phyloP scores from a whole-genome alignment of 1,284 basidiomycete species.

The Rhizoctonia solani region DNA sequence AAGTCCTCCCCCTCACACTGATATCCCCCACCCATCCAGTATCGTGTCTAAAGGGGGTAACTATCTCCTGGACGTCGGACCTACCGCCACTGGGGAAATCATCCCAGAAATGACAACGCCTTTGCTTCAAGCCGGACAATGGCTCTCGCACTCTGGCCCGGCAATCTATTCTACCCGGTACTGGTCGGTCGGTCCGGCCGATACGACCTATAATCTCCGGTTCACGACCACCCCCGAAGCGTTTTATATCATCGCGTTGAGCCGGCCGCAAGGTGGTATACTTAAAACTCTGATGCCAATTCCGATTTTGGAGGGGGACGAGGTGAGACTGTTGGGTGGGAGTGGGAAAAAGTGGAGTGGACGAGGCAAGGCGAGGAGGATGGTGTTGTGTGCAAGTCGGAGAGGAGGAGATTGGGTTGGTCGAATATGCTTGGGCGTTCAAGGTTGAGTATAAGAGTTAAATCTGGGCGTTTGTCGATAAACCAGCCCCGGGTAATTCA shows the following conservation, averaged over 20 bases:
- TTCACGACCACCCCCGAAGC: slow-evolving; percentile 56
- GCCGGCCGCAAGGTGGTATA: slow-evolving; percentile 45
- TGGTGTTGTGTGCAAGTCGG: slow-evolving; percentile 46
- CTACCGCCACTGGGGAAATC: slow-evolving; percentile 58
- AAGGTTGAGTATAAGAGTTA: slow-evolving; percentile 45
- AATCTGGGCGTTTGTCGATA: no score
- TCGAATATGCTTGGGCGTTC: slow-evolving; percentile 55
- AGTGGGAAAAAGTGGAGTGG: slow-evolving; percentile 36
- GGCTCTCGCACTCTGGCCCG: slow-evolving; percentile 55
- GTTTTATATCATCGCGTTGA: slow-evolving; percentile 58
- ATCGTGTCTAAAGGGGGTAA: slow-evolving; percentile 62
- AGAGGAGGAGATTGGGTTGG: slow-evolving; percentile 43
- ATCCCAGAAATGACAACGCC: slow-evolving; percentile 53
- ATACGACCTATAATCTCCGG: slow-evolving; percentile 45
- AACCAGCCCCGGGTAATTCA: no score
- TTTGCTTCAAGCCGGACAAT: slow-evolving; percentile 54
- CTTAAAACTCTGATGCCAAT: slow-evolving; percentile 51
- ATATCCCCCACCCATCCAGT: slow-evolving; percentile 43
- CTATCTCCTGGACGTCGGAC: slow-evolving; percentile 60
- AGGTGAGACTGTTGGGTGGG: slow-evolving; percentile 50
- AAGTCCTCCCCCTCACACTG: not conserved
- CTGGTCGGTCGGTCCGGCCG: slow-evolving; percentile 9
- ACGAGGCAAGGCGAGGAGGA: slow-evolving; percentile 17
- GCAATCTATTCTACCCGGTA: slow-evolving; percentile 56
- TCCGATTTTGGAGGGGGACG: slow-evolving; percentile 54